These are phyloP conservation scores for Graphilbum fragrans DNA, from an alignment of 2,329 filamentous ascomycete genomes.

Conservation along the genomic window DNA sequence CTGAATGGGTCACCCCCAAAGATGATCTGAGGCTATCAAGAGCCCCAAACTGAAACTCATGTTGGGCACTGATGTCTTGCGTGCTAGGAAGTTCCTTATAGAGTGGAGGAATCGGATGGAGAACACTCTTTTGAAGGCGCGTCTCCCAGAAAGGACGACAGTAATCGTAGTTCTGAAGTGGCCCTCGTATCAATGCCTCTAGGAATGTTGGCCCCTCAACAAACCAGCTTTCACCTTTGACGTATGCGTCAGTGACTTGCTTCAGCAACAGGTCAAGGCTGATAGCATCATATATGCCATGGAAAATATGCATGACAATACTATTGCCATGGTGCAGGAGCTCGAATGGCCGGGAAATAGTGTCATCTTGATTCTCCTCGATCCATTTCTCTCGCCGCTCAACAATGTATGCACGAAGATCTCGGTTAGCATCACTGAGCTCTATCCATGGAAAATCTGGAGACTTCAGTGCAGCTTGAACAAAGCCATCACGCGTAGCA, in stretches of 20 bases:
- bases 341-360: constrained; percentile 38
- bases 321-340: constrained; percentile 24
- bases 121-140: constrained; percentile 30
- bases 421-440: constrained; percentile 15
- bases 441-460: constrained; percentile 30
- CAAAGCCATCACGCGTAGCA: constrained; percentile 59
- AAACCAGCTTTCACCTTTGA: constrained; percentile 3
- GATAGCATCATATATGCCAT: constrained; percentile 76
- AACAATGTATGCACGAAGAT: constrained; percentile 21
- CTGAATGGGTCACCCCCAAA: constrained; percentile 65
- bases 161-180: constrained; percentile 35
- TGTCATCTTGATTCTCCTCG: constrained; percentile 30
- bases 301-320: constrained; percentile 63
- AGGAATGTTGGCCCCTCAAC: constrained; percentile 44
- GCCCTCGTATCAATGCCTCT: constrained; percentile 56
- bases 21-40: constrained; percentile 41
- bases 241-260: constrained; percentile 42
- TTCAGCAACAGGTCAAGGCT: constrained; percentile 60
- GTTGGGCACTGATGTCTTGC: constrained; percentile 12
- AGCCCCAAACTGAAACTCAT: constrained; percentile 22
- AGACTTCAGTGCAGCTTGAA: constrained; percentile 54
- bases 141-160: constrained; percentile 54
- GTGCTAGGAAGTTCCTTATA: constrained; percentile 2
- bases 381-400: constrained; percentile 39
- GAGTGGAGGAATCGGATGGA: constrained; percentile 11